A percentile compares a stretch with the other conserved stretches of the same genome.
These are phyloP conservation scores for Cutaneotrichosporon curvatum DNA, from an alignment of 1,284 basidiomycete genomes.

Conservation along the genomic window DNA sequence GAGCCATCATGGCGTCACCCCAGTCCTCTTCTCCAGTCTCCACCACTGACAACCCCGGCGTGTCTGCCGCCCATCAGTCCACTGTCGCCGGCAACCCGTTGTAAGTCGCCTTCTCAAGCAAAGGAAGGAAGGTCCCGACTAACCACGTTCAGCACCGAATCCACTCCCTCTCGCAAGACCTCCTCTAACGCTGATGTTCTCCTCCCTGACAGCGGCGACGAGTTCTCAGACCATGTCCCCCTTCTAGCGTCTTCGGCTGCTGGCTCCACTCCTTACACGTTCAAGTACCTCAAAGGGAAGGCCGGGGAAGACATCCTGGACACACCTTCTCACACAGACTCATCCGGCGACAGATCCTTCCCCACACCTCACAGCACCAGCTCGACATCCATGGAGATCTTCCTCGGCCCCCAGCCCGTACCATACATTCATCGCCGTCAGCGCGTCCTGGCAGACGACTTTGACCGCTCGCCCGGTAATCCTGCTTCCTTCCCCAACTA, in stretches of 20 bases:
- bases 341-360: constrained; percentile 9
- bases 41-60: no score
- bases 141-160: no score
- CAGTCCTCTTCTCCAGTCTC: no score
- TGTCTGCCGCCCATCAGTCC: no score
- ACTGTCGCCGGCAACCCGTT: no score
- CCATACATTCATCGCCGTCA: constrained; percentile 16
- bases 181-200: constrained; percentile 4
- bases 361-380: constrained; percentile 9
- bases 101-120: no score
- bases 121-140: background rate
- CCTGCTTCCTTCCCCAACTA: background rate
- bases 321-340: constrained; percentile 10
- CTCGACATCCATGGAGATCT: constrained; percentile 14
- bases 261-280: constrained; percentile 9
- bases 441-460: constrained; percentile 5
- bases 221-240: background rate
- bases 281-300: constrained; percentile 1
- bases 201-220: background rate
- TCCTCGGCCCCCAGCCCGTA: constrained; percentile 20
- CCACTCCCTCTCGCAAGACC: background rate
- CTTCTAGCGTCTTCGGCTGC: background rate
- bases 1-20: no score
- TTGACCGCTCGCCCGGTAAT: constrained; percentile 3
- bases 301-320: constrained; percentile 7